Base-by-base conservation (phyloP, 352 stramenopile species). In the Phytophthora fragariae region DNA sequence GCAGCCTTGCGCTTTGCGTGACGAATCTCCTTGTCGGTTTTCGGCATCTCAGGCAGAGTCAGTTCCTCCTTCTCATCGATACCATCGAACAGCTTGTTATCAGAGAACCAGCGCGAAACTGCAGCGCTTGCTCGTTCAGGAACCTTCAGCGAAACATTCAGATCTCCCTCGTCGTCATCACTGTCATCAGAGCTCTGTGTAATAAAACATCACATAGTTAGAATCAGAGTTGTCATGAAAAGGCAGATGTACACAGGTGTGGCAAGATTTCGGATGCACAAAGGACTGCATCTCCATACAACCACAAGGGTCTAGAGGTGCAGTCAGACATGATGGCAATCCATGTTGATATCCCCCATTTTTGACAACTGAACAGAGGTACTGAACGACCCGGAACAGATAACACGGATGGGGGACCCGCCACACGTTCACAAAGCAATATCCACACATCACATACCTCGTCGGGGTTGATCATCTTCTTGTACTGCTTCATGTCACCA, bases 11-110 rank as follows among this genome's bases (percentile, higher is more conserved):
- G 90, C 77, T 99, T 99, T 46, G 98, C 95, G 56, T 99, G 93
- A 35, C 98, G 97, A 64, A 98, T 96, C 72, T 99, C 88, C 76
- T 99, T 99, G 68, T 99, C 98, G 0, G 98, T 99, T 80, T 98
- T 99, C 0, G 97, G 98, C 93, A 99, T 99, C 10, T 90, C 88
- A 0, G 85, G 78, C 19, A 93, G 33, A 10, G 59, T 49, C 52
- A 76, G 17, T 0, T 70, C 70, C 2, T 92, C 80, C 47, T 89
- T 88, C 1, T 92, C 79, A 2, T 92, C 82, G 2, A 95, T 85
- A 11, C 84, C 84, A 0, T 94, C 86, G 35, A 97, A 97, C 0
- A 97, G 63, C 57, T 94, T 85, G 78, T 96, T 97, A 56, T 88
- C 86, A 0, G 86, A 92, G 29, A 97, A 97, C 90, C 90, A 97